phyloP scores from a whole-genome alignment of 331 rosid genomes.

The Dryas integrifolia region DNA sequence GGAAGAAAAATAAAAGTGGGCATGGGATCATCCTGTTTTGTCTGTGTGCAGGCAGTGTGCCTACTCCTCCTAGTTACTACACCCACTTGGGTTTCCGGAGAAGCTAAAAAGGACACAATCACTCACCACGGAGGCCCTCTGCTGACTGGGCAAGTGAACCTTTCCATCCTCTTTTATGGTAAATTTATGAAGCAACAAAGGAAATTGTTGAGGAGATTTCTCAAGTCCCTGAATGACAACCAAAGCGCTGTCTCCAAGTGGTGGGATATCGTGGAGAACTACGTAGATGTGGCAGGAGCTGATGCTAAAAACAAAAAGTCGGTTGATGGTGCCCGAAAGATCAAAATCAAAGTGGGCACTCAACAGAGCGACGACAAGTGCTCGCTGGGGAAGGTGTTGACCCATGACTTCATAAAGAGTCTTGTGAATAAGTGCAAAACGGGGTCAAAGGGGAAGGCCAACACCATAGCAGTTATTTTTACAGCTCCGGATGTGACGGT shows the following conservation, averaged over 20 bases:
- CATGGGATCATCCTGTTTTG: too few species aligned
- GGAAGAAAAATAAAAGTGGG: too few species aligned
- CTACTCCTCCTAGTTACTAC: too few species aligned
- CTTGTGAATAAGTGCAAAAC: background rate
- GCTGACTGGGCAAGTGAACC: constrained; percentile 7
- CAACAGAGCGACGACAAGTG: constrained; percentile 6
- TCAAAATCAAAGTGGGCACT: background rate
- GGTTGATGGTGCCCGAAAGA: too few species aligned
- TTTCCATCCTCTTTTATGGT: constrained; percentile 13
- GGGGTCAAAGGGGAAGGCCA: background rate
- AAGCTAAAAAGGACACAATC: background rate
- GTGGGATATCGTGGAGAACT: constrained; percentile 12
- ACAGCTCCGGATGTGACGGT: background rate
- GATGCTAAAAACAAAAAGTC: too few species aligned
- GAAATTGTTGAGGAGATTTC: constrained; percentile 10
- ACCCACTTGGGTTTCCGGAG: too few species aligned
- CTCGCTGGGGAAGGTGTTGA: constrained; percentile 3
- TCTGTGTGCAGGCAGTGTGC: too few species aligned
- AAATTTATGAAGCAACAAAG: background rate
- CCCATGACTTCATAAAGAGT: background rate
- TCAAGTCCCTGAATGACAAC: constrained; percentile 5
- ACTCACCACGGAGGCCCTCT: constrained; percentile 20
- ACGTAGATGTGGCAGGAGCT: background rate
- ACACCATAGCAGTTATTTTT: background rate
- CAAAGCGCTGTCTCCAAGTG: background rate